These are phyloP conservation scores for Endocarpon pusillum DNA, from an alignment of 495 filamentous ascomycete species.

Conservation along the genomic window DNA sequence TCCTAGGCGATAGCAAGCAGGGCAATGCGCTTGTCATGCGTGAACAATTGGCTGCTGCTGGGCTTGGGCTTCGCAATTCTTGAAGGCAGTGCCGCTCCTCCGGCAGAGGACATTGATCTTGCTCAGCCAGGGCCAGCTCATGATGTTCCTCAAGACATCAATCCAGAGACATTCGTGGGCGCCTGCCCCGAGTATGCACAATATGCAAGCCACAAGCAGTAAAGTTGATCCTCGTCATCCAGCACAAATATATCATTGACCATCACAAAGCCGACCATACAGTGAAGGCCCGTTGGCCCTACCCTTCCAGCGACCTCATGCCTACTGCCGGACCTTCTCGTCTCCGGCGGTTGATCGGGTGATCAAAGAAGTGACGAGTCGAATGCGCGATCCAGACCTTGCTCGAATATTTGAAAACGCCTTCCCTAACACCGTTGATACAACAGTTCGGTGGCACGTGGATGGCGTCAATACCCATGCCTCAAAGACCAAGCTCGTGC, in stretches of 20 bases:
- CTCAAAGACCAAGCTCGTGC: slow-evolving; percentile 15
- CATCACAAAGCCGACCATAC: slow-evolving; percentile 41
- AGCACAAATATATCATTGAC: slow-evolving; percentile 1
- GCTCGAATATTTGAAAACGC: slow-evolving; percentile 90
- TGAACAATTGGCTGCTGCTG: too few species aligned
- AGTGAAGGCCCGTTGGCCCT: slow-evolving; percentile 64
- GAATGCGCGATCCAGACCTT: slow-evolving; percentile 74
- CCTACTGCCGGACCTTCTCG: slow-evolving; percentile 72
- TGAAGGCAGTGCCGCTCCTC: too few species aligned
- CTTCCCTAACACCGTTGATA: slow-evolving; percentile 92
- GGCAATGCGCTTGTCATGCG: too few species aligned
- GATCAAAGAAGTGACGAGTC: slow-evolving; percentile 61
- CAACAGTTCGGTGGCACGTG: slow-evolving; percentile 65
- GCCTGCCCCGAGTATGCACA: slow-evolving; percentile 16
- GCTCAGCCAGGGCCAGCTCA: too few species aligned
- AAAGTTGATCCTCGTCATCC: slow-evolving; percentile 1
- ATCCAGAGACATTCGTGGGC: slow-evolving; percentile 10
- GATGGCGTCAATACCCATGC: slow-evolving; percentile 22
- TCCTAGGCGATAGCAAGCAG: too few species aligned
- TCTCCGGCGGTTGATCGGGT: slow-evolving; percentile 75
- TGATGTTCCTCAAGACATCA: too few species aligned
- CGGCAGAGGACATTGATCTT: too few species aligned
- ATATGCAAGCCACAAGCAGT: slow-evolving; percentile 12
- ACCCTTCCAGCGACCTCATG: slow-evolving; percentile 75
- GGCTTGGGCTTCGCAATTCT: too few species aligned